Base-by-base conservation (phyloP, 371 early-diverging fungal genomes). In the Cokeromyces recurvatus region DNA sequence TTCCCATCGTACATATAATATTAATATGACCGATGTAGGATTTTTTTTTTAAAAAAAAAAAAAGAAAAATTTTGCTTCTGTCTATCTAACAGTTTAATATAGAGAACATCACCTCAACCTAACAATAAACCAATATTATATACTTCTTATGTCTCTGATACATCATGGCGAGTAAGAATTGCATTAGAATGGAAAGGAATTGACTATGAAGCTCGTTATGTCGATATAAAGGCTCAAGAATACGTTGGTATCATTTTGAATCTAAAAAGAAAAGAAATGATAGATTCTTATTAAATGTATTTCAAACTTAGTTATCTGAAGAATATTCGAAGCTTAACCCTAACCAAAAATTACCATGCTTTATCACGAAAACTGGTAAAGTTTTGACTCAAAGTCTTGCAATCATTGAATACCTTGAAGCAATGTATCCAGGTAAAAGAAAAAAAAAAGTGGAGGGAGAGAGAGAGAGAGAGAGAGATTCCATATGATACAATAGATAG, bases 361-460 rank as follows among this genome's bases (percentile, higher is more conserved):
- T 84, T 15, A 49, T 81, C 8, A 75, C 84, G 24, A 48, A 59
- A 25, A 78, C 83, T 27, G 81, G 80, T n/a, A 48, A 71, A 27
- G 43, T 55, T 6, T 38, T 92, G 34, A 70, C 66, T 24, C 86
- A 90, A 62, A 89, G 89, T 4, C 48, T 84, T 31, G 89, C 94
- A n/a, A 94, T 94, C 22, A 51, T 92, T 32, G 92, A 95, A 60
- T 90, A 90, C 46, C 67, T 95, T 3, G 94, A 95, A 37, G 89
- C 91, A 47, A 62, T 73, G 10, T 57, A 79, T 42, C 82, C 50
- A 64, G 71, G 79, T 51, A 56, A 19, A 34, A 6, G 15, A n/a
- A n/a, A n/a, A n/a, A n/a, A n/a, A n/a, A n/a, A n/a, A n/a, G n/a
- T n/a, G n/a, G n/a, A n/a, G n/a, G n/a, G n/a, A n/a, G n/a, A n/a